phyloP scores from a whole-genome alignment of 768 basidiomycete genomes.

The Lentinula boryana region DNA sequence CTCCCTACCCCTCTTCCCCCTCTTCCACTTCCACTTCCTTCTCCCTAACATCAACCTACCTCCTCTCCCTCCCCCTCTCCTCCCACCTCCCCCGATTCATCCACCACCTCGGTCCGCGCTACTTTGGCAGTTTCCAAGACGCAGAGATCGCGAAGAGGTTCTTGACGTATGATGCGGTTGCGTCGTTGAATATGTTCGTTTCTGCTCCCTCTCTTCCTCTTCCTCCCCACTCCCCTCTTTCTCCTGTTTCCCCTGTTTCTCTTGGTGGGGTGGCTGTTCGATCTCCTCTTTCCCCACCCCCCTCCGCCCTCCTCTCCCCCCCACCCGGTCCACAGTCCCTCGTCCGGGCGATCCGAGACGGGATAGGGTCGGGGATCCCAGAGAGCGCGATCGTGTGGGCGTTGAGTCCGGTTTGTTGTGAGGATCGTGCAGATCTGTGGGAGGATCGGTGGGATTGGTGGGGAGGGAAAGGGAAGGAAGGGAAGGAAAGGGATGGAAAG shows the following conservation, averaged over 20 bases:
- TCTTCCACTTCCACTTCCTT: conserved; percentile 37
- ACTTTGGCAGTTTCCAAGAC: conserved; percentile 73
- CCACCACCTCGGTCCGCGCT: conserved; percentile 79
- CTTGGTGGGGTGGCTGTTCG: too few relatives aligned
- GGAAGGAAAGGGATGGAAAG: too few relatives aligned
- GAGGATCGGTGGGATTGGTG: too few relatives aligned
- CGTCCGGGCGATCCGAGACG: conserved; percentile 45
- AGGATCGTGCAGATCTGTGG: neutral
- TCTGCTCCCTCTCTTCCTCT: too few relatives aligned
- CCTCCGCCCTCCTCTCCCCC: neutral
- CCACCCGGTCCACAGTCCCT: conserved; percentile 21
- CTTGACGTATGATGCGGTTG: conserved; percentile 80
- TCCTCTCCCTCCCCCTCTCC: neutral
- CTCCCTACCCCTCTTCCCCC: conserved; percentile 32
- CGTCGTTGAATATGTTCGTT: conserved; percentile 77
- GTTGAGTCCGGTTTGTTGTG: conserved; percentile 28
- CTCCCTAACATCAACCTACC: neutral
- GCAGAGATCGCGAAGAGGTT: conserved; percentile 55
- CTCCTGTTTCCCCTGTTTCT: too few relatives aligned
- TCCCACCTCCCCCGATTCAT: conserved; percentile 58
- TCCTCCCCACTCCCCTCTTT: too few relatives aligned
- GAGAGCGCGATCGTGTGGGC: conserved; percentile 33
- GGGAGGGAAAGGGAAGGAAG: too few relatives aligned
- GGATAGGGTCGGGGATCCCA: conserved; percentile 31
- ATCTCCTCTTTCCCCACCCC: neutral